A percentile compares a stretch with the other conserved stretches of the same genome.
These are phyloP conservation scores for Chrysochromulina tobinii DNA, from an alignment of 78 protist species.

Conservation along the genomic window DNA sequence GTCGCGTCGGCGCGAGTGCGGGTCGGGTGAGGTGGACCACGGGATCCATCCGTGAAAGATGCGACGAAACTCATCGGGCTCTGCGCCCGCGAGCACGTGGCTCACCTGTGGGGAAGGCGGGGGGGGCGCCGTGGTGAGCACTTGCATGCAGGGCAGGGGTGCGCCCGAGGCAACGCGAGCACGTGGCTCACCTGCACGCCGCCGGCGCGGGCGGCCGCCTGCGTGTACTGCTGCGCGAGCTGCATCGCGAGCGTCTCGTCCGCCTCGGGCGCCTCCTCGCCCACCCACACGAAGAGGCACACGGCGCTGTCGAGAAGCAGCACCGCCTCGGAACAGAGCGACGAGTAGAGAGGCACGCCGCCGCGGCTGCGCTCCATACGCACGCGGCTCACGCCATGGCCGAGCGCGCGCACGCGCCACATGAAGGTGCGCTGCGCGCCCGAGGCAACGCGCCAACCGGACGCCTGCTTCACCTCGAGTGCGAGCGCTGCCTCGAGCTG, in stretches of 20 bases:
- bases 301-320: neutral
- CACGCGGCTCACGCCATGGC: neutral
- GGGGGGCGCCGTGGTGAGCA: no score
- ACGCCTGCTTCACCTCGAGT: neutral
- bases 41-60: neutral
- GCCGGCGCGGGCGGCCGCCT: neutral
- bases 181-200: no score
- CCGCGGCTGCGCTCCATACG: no score
- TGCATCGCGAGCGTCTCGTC: neutral
- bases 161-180: no score
- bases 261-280: neutral
- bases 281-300: constrained; percentile 2
- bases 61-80: neutral
- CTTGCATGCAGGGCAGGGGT: no score
- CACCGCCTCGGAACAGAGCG: neutral
- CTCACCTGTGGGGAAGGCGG: neutral
- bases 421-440: neutral
- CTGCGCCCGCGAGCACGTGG: neutral
- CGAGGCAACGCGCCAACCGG: neutral
- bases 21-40: neutral
- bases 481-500: no score
- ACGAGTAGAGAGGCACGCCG: no score
- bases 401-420: constrained; percentile 16
- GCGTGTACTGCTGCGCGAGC: neutral
- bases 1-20: neutral